Evolutionary conservation across 352 stramenopile species (phyloP).

Genomic region (Phytophthora parvispora): DNA sequence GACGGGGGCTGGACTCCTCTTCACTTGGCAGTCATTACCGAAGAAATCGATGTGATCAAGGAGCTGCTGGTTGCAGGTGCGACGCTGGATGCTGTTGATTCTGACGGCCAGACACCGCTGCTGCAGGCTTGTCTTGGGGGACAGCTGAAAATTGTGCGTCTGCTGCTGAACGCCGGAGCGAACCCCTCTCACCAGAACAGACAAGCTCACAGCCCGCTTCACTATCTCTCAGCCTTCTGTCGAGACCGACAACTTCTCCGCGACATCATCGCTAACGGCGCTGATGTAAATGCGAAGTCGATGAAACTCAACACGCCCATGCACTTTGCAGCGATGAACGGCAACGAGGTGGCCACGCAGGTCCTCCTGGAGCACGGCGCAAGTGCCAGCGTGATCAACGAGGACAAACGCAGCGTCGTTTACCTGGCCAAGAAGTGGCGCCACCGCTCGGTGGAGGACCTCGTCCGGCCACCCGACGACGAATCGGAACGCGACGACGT

Average conservation of each 20-base stretch:
- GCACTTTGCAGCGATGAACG: constrained; percentile 84
- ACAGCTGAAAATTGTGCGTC: constrained; percentile 54
- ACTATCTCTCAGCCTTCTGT: constrained; percentile 78
- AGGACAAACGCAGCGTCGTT: constrained; percentile 80
- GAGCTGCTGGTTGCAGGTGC: constrained; percentile 55
- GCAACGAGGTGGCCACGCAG: constrained; percentile 71
- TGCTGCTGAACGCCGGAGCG: constrained; percentile 55
- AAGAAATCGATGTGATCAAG: constrained; percentile 57
- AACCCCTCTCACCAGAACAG: constrained; percentile 80
- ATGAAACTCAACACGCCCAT: constrained; percentile 82
- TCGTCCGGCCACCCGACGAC: constrained; percentile 63
- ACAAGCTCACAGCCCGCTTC: constrained; percentile 68
- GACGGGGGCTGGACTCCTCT: constrained; percentile 63
- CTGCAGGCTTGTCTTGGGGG: constrained; percentile 68
- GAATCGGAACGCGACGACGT: constrained; percentile 9
- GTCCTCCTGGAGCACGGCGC: constrained; percentile 71
- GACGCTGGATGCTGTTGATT: constrained; percentile 71
- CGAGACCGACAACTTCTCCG: constrained; percentile 54
- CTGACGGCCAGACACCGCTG: constrained; percentile 67
- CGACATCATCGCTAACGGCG: constrained; percentile 57
- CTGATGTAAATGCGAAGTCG: constrained; percentile 75
- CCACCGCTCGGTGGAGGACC: constrained; percentile 62
- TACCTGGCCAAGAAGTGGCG: constrained; percentile 85
- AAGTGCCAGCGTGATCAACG: constrained; percentile 72
- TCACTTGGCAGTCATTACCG: constrained; percentile 74